Evolutionary conservation across 179 eudicot genomes (phyloP).

Genomic region (Amaranthus tricolor): DNA sequence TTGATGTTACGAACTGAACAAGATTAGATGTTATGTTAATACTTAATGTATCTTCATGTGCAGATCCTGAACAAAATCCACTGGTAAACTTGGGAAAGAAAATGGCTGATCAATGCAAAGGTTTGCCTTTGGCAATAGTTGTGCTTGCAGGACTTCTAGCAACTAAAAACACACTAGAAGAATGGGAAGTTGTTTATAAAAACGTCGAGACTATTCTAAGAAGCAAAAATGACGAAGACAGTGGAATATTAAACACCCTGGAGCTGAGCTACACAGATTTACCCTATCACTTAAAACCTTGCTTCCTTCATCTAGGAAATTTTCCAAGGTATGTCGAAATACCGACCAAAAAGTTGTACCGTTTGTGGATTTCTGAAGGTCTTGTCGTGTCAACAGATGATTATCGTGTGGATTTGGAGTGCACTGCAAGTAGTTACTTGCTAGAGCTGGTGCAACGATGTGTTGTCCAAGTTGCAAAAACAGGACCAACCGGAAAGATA

Average conservation of each 20-base stretch:
- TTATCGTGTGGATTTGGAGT: not conserved
- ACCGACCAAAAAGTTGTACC: slow-evolving; percentile 5
- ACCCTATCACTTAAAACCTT: slow-evolving; percentile 8
- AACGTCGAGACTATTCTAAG: not conserved
- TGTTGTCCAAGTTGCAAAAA: slow-evolving; percentile 1
- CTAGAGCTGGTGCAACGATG: slow-evolving; percentile 8
- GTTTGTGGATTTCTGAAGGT: slow-evolving; percentile 13
- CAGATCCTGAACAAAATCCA: not conserved
- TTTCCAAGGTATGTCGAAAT: not conserved
- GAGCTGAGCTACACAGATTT: slow-evolving; percentile 1
- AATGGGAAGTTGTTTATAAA: not conserved
- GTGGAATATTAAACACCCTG: not conserved
- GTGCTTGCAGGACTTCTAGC: slow-evolving; percentile 9
- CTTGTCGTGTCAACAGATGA: not conserved
- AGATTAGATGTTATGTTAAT: not conserved
- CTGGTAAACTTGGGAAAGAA: not conserved
- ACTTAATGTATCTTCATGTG: not conserved
- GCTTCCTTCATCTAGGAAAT: slow-evolving; percentile 13
- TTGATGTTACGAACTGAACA: no score
- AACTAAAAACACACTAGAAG: slow-evolving; percentile 3
- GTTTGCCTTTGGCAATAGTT: slow-evolving; percentile 15
- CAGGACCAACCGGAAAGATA: not conserved
- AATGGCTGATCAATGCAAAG: not conserved
- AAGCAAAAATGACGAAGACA: not conserved
- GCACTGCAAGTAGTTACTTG: slow-evolving; percentile 4